A percentile compares a stretch with the other conserved stretches of the same genome.
These are phyloP conservation scores for Alloteropsis semialata DNA, from an alignment of 176 grass and related monocot genomes.

Conservation along the genomic window DNA sequence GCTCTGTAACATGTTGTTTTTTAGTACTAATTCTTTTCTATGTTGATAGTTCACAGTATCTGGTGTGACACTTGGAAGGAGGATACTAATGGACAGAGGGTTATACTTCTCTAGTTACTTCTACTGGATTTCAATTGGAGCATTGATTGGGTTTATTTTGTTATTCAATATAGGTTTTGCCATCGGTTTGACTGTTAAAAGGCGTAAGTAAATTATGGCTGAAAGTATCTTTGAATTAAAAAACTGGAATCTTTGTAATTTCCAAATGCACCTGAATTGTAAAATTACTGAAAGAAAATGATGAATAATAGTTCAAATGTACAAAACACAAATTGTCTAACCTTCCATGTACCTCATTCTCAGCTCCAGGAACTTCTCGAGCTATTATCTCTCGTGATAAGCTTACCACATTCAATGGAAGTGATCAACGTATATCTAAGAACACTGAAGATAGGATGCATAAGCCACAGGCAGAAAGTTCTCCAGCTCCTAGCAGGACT, in stretches of 20 bases:
- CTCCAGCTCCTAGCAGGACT: conserved; percentile 11
- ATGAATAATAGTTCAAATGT: background rate
- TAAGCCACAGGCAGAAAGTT: conserved; percentile 7
- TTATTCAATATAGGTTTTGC: conserved; percentile 68
- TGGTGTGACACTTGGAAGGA: conserved; percentile 50
- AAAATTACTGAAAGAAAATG: background rate
- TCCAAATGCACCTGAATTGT: background rate
- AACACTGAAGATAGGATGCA: background rate
- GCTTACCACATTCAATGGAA: conserved; percentile 20
- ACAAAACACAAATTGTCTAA: conserved; percentile 16
- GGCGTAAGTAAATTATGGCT: conserved; percentile 26
- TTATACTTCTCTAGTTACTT: conserved; percentile 64
- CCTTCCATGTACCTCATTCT: background rate
- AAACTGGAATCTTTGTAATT: background rate
- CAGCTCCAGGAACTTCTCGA: conserved; percentile 44
- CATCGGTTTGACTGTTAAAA: conserved; percentile 61
- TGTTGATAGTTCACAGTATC: conserved; percentile 30
- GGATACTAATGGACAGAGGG: conserved; percentile 50
- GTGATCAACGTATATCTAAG: background rate
- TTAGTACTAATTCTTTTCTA: background rate
- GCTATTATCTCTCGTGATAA: conserved; percentile 64
- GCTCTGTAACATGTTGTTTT: background rate
- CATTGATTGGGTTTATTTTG: conserved; percentile 59
- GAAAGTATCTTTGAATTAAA: conserved; percentile 3
- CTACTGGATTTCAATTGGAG: conserved; percentile 82